These are phyloP conservation scores for Aquilaria sinensis DNA, from an alignment of 345 rosid species.

Conservation along the genomic window DNA sequence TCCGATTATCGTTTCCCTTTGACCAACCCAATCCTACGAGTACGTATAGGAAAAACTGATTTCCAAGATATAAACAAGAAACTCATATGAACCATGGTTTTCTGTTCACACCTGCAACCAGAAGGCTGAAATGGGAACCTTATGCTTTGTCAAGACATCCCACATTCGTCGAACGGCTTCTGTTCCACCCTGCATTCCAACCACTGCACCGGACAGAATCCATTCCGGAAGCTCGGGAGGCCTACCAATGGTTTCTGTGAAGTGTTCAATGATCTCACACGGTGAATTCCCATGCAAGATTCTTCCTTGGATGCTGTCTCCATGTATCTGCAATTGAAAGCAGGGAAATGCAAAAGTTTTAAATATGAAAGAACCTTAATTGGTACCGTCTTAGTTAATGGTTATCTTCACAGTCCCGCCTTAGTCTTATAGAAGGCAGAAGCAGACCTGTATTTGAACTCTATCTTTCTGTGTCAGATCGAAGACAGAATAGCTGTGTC, in stretches of 20 bases:
- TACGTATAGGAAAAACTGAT: slow-evolving; percentile 4
- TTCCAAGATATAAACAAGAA: too few species aligned
- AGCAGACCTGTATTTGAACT: slow-evolving; percentile 64
- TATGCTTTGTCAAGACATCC: slow-evolving; percentile 35
- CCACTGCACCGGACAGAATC: slow-evolving; percentile 73
- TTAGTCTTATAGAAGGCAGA: neutral
- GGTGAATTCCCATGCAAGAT: slow-evolving; percentile 57
- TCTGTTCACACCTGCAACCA: slow-evolving; percentile 57
- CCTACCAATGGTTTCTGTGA: slow-evolving; percentile 56
- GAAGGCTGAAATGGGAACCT: slow-evolving; percentile 63
- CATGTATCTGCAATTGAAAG: slow-evolving; percentile 54
- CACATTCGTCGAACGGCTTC: slow-evolving; percentile 42
- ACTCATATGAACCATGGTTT: neutral
- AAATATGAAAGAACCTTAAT: slow-evolving; percentile 14
- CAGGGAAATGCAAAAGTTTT: slow-evolving; percentile 23
- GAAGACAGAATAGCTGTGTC: slow-evolving; percentile 58
- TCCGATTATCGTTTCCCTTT: slow-evolving; percentile 55
- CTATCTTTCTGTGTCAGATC: slow-evolving; percentile 50
- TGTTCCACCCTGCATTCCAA: slow-evolving; percentile 83
- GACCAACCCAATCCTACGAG: slow-evolving; percentile 70
- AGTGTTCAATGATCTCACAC: slow-evolving; percentile 46
- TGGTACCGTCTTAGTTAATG: neutral
- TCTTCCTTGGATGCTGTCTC: slow-evolving; percentile 48
- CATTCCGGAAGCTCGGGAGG: slow-evolving; percentile 75
- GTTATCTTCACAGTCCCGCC: neutral